Evolutionary conservation across 2,329 filamentous ascomycete genomes (phyloP), one percentile per base, ranked within the genome.

Genomic region (Penicillium sp.): DNA sequence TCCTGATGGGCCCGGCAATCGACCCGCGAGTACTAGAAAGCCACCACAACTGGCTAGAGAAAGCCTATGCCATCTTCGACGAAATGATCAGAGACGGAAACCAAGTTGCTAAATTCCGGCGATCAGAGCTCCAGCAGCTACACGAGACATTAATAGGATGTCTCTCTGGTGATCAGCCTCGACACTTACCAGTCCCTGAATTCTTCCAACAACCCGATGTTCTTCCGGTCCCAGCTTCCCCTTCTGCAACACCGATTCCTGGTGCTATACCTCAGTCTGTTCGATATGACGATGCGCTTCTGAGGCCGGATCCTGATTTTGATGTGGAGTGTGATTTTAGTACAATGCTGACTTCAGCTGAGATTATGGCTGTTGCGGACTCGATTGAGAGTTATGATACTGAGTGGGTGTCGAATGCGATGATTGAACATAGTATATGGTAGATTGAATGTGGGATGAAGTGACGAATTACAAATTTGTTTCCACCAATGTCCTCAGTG

Each of bases 21-120:
- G 75, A 79, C 43, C 59, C 68, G 0, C 61, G 64, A 7, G 65
- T 77, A 1, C 61, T 77, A 7, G 76, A 78, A 27, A 69, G 72
- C 43, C 70, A 71, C 2, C 60, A 64, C 0, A 53, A 62, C 0
- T 82, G 78, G 71, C 62, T 80, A 0, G 72, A 78, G 2, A 79
- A 77, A 38, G 74, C 78, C 0, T 77, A 78, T 39, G 53, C 61
- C 0, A 74, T 82, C 6, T 73, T 83, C 4, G 77, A 81, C 27
- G 79, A 80, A 13, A 81, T 83, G 70, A 70, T 77, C 8, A 69
- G 71, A 0, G 74, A 74, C 35, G 80, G 81, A 0, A 82, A 82
- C 45, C 68, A 75, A 1, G 75, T 82, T 10, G 81, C 81, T 0
- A 70, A 70, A 6, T 78, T 78, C 38, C 73, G 77, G 12, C 73